Base-by-base conservation (phyloP, 202 grass and related monocot genomes). In the Eragrostis tef region DNA sequence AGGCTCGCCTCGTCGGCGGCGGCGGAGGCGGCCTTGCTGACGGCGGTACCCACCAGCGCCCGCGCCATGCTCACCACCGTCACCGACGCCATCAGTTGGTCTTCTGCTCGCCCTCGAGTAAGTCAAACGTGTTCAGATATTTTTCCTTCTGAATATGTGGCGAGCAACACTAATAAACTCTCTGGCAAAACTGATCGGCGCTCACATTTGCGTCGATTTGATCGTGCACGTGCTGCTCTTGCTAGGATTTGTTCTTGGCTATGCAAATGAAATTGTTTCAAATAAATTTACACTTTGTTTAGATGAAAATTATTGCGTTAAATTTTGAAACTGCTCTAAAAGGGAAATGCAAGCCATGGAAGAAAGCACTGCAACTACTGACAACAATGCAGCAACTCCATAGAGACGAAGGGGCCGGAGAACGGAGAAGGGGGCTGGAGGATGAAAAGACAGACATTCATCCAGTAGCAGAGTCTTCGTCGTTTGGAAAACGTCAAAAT, bases 21-120 rank as follows among this genome's bases (percentile, higher is more conserved):
- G 21, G 81, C 61, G 34, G 71, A 75, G 71, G 81, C 11, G 4
- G 72, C 72, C 81, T 84, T 84, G 63, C 64, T 39, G 50, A 77
- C 43, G 25, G 64, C 64, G 4, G 4, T 58, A 12, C 24, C 53
- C 34, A 84, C 17, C 62, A 84, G 25, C 17, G 51, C 19, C 39
- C 63, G 26, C 7, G 73, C 51, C 72, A 77, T 48, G 41, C 81
- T 84, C 73, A 78, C 11, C 82, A 62, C 53, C 43, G 73, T 84
- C 73, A 5, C 45, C 29, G 34, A 4, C 34, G 29, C 31, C 70
- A 73, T 82, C 42, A 17, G 39, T 46, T 17, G n/a, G 41, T 46
- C 9, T 43, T 6, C 21, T 39, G 62, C 15, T 19, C 2, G 34
- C 34, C 0, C 9, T 26, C 34, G 7, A 36, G 34, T 6, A 6